Evolutionary conservation across 192 early-diverging fungal species (phyloP), one percentile per base, ranked within the genome.

Genomic region (Helicostylum pulchrum): DNA sequence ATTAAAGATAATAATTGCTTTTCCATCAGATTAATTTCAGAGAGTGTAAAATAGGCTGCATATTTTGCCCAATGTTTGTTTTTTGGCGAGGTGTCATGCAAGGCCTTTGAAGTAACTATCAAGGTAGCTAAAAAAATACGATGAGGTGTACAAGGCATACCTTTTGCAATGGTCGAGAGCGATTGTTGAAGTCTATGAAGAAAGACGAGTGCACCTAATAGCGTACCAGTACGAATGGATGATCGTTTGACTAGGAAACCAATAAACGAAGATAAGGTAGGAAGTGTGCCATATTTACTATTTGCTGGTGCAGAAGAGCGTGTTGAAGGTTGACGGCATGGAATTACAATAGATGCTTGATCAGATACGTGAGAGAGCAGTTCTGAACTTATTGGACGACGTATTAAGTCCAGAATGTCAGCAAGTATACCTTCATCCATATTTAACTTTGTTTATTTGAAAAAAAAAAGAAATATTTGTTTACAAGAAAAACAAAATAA

Each of bases 31-130:
- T 92, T 92, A 53, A 92, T 81, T 66, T 92, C 89, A n/a, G 83
- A 74, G 3, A 92, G 77, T 15, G 87, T 85, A 60, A 90, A 92
- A 53, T 86, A 73, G 0, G 74, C 73, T 0, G 88, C 87, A 68
- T 87, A 90, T 47, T 81, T 80, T 45, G 89, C 86, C 90, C 90
- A 92, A 70, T 92, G 87, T 73, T 90, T 92, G 78, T 92, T 92
- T 70, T 88, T 92, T 21, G 89, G 89, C 20, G 89, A 90, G 15
- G 88, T 83, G 51, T 92, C 90, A 53, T 92, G 90, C 7, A 90
- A 71, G 50, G 88, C 88, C 64, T 92, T 92, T 42, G 87, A 82
- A 5, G 88, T 84, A 10, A 92, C 80, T 50, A 92, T 90, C 11
- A 92, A 75, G 8, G 83, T 82, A 34, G 90, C 88, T 26, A 92